phyloP scores from a whole-genome alignment of 345 rosid species.

The Salix exigua region DNA sequence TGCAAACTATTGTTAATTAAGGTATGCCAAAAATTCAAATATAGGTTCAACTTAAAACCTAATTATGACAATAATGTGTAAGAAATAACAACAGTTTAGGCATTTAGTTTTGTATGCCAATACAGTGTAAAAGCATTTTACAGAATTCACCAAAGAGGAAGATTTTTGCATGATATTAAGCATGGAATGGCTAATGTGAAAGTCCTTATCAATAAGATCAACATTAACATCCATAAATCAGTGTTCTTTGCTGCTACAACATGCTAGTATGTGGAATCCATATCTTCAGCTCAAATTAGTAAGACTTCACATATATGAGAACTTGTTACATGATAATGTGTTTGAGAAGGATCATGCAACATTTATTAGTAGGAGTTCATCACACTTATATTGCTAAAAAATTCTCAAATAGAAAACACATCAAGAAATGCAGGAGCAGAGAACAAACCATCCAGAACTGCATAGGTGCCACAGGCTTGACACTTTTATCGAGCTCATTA shows the following conservation, averaged over 20 bases:
- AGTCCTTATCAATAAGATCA: not conserved
- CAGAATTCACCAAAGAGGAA: no score
- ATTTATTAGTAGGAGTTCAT: slow-evolving; percentile 2
- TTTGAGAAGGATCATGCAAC: not conserved
- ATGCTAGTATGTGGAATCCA: not conserved
- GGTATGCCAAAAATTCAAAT: not conserved
- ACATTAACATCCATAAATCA: not conserved
- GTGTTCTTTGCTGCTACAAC: not conserved
- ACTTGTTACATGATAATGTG: not conserved
- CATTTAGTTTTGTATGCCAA: not conserved
- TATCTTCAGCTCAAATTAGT: not conserved
- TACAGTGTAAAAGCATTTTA: no score
- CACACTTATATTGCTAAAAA: not conserved
- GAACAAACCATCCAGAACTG: slow-evolving; percentile 93
- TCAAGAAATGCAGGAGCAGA: slow-evolving; percentile 1
- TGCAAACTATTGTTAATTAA: not conserved
- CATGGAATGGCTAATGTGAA: not conserved
- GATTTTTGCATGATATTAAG: not conserved
- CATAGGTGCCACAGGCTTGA: slow-evolving; percentile 85
- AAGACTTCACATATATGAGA: not conserved
- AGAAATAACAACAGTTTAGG: not conserved
- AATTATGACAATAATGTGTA: not conserved
- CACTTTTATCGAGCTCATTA: slow-evolving; percentile 83
- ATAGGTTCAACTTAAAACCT: not conserved
- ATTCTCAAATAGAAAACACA: not conserved